A percentile compares a stretch with the other conserved stretches of the same genome.
phyloP scores from a whole-genome alignment of 164 flowering plant genomes.

The Aristolochia californica region DNA sequence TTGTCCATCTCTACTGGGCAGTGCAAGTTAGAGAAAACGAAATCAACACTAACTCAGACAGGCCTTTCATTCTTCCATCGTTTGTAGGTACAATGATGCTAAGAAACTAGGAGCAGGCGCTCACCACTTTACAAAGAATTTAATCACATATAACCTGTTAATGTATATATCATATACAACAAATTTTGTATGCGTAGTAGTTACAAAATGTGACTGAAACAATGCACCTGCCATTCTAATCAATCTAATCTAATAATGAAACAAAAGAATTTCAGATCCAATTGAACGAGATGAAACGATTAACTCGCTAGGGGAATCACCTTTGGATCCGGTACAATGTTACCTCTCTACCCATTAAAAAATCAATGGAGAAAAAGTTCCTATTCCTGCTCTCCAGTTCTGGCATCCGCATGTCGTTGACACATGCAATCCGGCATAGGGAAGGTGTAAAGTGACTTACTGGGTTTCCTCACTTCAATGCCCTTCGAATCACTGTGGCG shows the following conservation, averaged over 20 bases:
- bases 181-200: slow-evolving; percentile 3
- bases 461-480: slow-evolving; percentile 50
- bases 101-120: no score
- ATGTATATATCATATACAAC: slow-evolving; percentile 9
- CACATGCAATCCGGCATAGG: slow-evolving; percentile 99
- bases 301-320: neutral
- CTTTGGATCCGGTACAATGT: slow-evolving; percentile 8
- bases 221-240: neutral
- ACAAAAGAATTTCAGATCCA: neutral
- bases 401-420: slow-evolving; percentile 18
- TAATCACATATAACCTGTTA: neutral
- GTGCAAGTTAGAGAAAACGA: no score
- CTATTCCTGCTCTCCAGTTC: slow-evolving; percentile 5
- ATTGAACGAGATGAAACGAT: neutral
- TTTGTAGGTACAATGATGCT: no score
- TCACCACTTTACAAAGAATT: slow-evolving; percentile 7
- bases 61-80: no score
- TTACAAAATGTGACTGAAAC: slow-evolving; percentile 4
- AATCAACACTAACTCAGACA: no score
- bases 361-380: neutral
- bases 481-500: slow-evolving; percentile 74
- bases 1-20: no score
- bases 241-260: slow-evolving; percentile 2
- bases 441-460: slow-evolving; percentile 67
- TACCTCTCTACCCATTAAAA: neutral